Evolutionary conservation across 345 rosid genomes (phyloP).

Genomic region (Brassica incana): DNA sequence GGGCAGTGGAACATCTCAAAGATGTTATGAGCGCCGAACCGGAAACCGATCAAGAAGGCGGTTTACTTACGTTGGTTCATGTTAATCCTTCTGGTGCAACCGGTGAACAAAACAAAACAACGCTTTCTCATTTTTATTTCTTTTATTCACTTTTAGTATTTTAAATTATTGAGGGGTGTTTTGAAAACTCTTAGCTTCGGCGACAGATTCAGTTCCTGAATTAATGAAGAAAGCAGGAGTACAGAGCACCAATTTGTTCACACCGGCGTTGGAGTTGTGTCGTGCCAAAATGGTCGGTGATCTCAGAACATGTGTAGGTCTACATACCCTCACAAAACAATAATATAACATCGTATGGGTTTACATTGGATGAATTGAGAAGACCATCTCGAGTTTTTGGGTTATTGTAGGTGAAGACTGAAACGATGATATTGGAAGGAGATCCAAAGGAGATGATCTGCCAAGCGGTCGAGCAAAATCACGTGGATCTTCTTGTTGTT

Average conservation of each 20-base stretch:
- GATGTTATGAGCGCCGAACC: slow-evolving; percentile 17
- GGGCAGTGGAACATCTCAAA: slow-evolving; percentile 53
- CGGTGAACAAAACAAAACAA: slow-evolving; percentile 30
- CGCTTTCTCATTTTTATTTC: background rate
- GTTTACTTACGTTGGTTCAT: slow-evolving; percentile 51
- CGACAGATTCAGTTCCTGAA: slow-evolving; percentile 40
- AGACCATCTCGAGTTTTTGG: background rate
- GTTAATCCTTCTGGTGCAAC: slow-evolving; percentile 63
- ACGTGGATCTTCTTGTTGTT: slow-evolving; percentile 63
- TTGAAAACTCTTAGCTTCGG: slow-evolving; percentile 26
- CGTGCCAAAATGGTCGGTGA: slow-evolving; percentile 50
- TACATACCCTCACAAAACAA: background rate
- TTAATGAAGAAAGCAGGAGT: slow-evolving; percentile 57
- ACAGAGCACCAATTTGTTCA: slow-evolving; percentile 52
- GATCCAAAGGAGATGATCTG: slow-evolving; percentile 84
- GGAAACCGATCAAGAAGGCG: slow-evolving; percentile 33
- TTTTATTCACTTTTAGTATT: background rate
- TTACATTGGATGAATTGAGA: background rate
- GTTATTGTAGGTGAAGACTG: slow-evolving; percentile 54
- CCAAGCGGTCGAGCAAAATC: slow-evolving; percentile 62
- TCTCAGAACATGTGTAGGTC: background rate
- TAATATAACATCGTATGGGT: background rate
- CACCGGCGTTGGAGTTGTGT: slow-evolving; percentile 62
- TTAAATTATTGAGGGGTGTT: background rate
- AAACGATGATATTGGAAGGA: slow-evolving; percentile 58